These are phyloP conservation scores for Ceratobasidium sp. DNA, from an alignment of 1,284 basidiomycete species.

Conservation along the genomic window DNA sequence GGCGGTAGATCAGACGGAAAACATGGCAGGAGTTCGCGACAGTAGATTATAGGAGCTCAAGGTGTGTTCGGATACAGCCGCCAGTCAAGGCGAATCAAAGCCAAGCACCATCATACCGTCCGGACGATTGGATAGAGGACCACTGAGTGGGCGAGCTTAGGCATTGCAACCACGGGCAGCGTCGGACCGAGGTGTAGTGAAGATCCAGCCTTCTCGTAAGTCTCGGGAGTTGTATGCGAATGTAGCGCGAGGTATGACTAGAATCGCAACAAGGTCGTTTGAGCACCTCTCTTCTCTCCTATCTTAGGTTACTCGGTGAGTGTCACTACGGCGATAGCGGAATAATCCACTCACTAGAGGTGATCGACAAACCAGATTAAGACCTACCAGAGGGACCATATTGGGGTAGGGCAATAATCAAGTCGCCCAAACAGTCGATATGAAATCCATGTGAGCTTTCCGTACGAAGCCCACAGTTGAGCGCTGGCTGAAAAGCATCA, in stretches of 20 bases:
- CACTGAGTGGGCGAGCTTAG: constrained; percentile 1
- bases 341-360: not conserved
- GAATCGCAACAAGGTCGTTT: not conserved
- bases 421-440: not conserved
- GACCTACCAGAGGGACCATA: not conserved
- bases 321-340: not conserved
- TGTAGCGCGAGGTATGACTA: not conserved
- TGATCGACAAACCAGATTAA: not conserved
- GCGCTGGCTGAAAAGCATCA: not conserved
- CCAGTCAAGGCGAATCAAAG: no score
- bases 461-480: not conserved
- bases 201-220: not conserved
- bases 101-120: no score
- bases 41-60: not conserved
- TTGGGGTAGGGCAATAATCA: not conserved
- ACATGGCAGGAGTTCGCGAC: not conserved
- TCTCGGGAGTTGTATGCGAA: constrained; percentile 11
- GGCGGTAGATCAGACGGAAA: not conserved
- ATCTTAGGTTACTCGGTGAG: not conserved
- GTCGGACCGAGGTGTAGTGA: not conserved
- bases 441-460: not conserved
- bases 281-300: not conserved
- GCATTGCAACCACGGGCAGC: not conserved
- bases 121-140: not conserved
- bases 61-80: no score